Evolutionary conservation across 148 eudicot species (phyloP).

Genomic region (Chenopodium quinoa): DNA sequence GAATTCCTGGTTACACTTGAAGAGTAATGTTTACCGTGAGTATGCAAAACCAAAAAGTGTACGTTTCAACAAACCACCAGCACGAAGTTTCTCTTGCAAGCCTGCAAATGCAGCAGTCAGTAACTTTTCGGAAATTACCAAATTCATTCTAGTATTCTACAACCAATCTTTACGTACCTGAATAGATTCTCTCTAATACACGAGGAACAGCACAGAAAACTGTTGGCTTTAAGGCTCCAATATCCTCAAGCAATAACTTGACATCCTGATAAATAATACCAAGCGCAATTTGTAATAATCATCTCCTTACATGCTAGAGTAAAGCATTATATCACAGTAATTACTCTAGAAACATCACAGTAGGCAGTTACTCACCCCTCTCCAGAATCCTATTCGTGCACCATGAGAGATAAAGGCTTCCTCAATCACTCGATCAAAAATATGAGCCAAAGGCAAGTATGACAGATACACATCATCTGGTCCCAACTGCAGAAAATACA

Average conservation of each 20-base stretch:
- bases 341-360: not conserved
- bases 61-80: slow-evolving; percentile 70
- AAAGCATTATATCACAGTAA: slow-evolving; percentile 12
- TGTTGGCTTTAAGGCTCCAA: slow-evolving; percentile 80
- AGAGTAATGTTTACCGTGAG: slow-evolving; percentile 45
- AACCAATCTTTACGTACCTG: slow-evolving; percentile 43
- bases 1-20: not conserved
- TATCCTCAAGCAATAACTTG: slow-evolving; percentile 77
- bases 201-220: slow-evolving; percentile 97
- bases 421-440: slow-evolving; percentile 95
- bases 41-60: slow-evolving; percentile 69
- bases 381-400: slow-evolving; percentile 94
- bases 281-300: slow-evolving; percentile 9
- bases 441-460: slow-evolving; percentile 96
- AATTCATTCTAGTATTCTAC: not conserved
- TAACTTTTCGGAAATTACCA: not conserved
- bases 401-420: slow-evolving; percentile 77
- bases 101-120: slow-evolving; percentile 43
- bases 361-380: slow-evolving; percentile 69
- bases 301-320: slow-evolving; percentile 21
- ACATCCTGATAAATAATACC: slow-evolving; percentile 62
- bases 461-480: slow-evolving; percentile 78
- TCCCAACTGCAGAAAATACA: slow-evolving; percentile 47
- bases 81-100: slow-evolving; percentile 72
- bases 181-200: slow-evolving; percentile 84